A percentile compares a stretch with the other conserved stretches of the same genome.
Evolutionary conservation across 306 rosid genomes (phyloP).

Genomic region (Dicorynia guianensis): DNA sequence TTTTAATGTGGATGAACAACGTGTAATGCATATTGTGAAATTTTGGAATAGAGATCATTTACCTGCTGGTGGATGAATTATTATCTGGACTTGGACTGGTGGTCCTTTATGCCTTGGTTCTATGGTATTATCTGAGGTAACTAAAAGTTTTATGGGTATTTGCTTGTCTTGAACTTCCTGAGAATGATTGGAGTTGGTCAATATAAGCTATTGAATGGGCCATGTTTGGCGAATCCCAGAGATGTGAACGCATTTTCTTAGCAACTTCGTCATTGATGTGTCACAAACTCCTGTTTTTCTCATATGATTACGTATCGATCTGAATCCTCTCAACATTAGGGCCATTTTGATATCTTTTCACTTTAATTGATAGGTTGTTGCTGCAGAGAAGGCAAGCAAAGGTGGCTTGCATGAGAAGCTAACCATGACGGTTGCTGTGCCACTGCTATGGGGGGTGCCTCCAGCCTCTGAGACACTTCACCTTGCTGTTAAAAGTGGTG

Average conservation of each 20-base stretch:
- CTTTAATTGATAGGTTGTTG: slow-evolving; percentile 69
- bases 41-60: slow-evolving; percentile 26
- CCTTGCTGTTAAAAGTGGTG: slow-evolving; percentile 97
- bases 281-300: slow-evolving; percentile 12
- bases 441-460: slow-evolving; percentile 97
- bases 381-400: slow-evolving; percentile 85
- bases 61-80: background rate
- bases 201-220: background rate
- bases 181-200: slow-evolving; percentile 1
- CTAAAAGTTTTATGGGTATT: slow-evolving; percentile 7
- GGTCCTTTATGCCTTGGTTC: no score
- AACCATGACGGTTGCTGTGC: slow-evolving; percentile 97
- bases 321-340: slow-evolving; percentile 20
- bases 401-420: slow-evolving; percentile 93
- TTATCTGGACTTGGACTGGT: background rate
- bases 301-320: background rate
- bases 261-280: slow-evolving; percentile 2
- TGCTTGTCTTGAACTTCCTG: background rate
- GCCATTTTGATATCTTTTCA: background rate
- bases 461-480: slow-evolving; percentile 96
- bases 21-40: background rate
- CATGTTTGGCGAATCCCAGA: background rate
- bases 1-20: slow-evolving; percentile 4
- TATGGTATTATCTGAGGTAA: no score
- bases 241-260: slow-evolving; percentile 1